Conservation (phyloP, 176 grass and related monocot genomes). For the Juncus effusus region DNA sequence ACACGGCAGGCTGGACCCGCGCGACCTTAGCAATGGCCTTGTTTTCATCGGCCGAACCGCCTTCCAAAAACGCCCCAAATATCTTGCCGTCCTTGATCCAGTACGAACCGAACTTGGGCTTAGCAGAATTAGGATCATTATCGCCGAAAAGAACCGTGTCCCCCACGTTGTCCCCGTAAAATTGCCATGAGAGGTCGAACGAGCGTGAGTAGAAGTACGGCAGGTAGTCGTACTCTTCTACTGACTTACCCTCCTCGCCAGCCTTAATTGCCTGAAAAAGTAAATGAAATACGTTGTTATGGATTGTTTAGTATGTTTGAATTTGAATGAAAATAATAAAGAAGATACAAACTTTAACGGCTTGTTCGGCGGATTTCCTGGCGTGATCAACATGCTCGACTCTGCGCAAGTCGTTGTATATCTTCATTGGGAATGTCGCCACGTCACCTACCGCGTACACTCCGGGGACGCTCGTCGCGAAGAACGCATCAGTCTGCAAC, state of each 20-base stretch:
- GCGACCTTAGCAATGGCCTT: conserved; percentile 80
- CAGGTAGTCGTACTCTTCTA: conserved; percentile 76
- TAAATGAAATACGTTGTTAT: background rate
- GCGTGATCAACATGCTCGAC: conserved; percentile 93
- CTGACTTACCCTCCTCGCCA: conserved; percentile 46
- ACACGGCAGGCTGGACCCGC: conserved; percentile 46
- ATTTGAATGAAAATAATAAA: background rate
- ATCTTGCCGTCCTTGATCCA: conserved; percentile 95
- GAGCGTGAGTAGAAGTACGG: conserved; percentile 95
- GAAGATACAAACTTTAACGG: conserved; percentile 48
- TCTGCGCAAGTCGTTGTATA: conserved; percentile 66
- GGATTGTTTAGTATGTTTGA: too few relatives aligned
- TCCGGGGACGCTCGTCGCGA: conserved; percentile 62
- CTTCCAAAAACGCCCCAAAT: conserved; percentile 77
- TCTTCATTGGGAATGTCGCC: conserved; percentile 84
- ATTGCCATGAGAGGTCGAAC: conserved; percentile 86
- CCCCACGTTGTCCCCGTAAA: conserved; percentile 89
- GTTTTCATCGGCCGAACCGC: conserved; percentile 71
- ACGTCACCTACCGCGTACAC: conserved; percentile 93
- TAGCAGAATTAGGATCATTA: conserved; percentile 47
- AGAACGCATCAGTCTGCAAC: conserved; percentile 80
- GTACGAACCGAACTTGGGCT: conserved; percentile 89
- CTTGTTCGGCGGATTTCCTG: conserved; percentile 89
- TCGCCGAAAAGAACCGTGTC: conserved; percentile 77
- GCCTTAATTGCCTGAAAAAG: conserved; percentile 68